Conservation (phyloP, 495 filamentous ascomycete species). For the Pseudotulostoma volvatum region DNA sequence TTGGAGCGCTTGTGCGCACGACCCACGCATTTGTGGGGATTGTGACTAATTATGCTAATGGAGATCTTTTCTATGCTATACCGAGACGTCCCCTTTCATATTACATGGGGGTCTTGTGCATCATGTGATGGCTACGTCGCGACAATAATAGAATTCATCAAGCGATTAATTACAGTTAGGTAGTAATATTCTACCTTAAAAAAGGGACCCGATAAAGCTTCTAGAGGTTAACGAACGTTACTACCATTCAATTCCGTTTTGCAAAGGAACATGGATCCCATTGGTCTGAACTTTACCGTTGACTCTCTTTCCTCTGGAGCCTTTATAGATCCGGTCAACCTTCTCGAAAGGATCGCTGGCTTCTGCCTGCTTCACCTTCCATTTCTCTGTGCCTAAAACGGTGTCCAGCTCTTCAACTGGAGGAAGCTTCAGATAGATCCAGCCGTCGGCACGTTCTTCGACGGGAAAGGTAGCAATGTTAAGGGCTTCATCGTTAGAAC, state of each 20-base stretch:
- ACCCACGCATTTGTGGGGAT: too few species aligned
- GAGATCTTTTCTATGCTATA: too few species aligned
- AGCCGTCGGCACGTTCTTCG: conserved; percentile 63
- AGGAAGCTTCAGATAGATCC: conserved; percentile 77
- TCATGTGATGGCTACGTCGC: too few species aligned
- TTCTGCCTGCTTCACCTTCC: conserved; percentile 69
- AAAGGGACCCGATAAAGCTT: too few species aligned
- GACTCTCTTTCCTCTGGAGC: conserved; percentile 41
- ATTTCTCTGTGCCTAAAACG: conserved; percentile 63
- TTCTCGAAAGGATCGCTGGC: conserved; percentile 45
- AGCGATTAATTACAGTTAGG: too few species aligned
- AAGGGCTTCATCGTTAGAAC: conserved; percentile 58
- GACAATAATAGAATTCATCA: too few species aligned
- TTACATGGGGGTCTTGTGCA: too few species aligned
- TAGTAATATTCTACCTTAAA: too few species aligned
- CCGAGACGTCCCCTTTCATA: too few species aligned
- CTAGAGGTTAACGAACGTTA: neutral
- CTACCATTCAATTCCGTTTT: conserved; percentile 55
- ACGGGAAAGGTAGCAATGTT: conserved; percentile 77
- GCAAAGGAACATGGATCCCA: conserved; percentile 26
- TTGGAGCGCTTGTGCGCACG: too few species aligned
- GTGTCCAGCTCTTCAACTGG: conserved; percentile 73
- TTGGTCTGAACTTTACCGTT: conserved; percentile 28
- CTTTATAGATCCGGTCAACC: conserved; percentile 48
- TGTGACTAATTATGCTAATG: too few species aligned